Base-by-base conservation (phyloP, 225 moss, liverwort and hornwort species). In the Sphagnum tenellum region DNA sequence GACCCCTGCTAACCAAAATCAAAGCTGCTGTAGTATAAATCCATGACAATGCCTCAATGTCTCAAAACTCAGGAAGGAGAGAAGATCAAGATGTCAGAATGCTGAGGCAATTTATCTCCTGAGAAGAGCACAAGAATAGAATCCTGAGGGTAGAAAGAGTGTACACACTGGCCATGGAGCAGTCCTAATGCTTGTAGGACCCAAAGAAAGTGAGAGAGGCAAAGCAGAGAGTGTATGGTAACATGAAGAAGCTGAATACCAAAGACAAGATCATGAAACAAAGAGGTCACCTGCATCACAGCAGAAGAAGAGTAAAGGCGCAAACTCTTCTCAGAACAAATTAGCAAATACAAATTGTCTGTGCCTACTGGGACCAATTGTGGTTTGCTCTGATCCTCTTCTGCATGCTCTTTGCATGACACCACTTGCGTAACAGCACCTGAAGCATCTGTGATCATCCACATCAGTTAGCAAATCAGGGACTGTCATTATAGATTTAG, bases 241-340 rank as follows among this genome's bases (percentile, higher is more conserved):
- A 29, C 29, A 29, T 29, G 29, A 29, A 29, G 29, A 29, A 29
- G 29, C 29, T 29, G 29, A 29, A 29, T 29, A 29, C 29, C 29
- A 29, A 29, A 29, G 29, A 29, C 29, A 29, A 29, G 29, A 29
- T 29, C 29, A 1, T 60, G 59, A 12, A 13, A 1, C n/a, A 60
- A 12, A 60, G 12, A 13, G 45, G 9, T 52, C 52, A 52, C 52
- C 52, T 52, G 52, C 6, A 52, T 52, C 7, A 52, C 52, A 69
- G 78, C 78, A 67, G 84, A 48, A 54, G 72, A 73, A 64, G 81
- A 75, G 68, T 88, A 75, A 59, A 92, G 74, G 64, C 92, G 84
- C 70, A 95, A 79, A 61, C 86, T 88, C 69, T 89, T 86, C 69
- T 74, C 73, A 46, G 87, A 84, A 74, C 88, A 91, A 48, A 88